Base-by-base conservation (phyloP, 176 grass and related monocot genomes). In the Lolium multiflorum region DNA sequence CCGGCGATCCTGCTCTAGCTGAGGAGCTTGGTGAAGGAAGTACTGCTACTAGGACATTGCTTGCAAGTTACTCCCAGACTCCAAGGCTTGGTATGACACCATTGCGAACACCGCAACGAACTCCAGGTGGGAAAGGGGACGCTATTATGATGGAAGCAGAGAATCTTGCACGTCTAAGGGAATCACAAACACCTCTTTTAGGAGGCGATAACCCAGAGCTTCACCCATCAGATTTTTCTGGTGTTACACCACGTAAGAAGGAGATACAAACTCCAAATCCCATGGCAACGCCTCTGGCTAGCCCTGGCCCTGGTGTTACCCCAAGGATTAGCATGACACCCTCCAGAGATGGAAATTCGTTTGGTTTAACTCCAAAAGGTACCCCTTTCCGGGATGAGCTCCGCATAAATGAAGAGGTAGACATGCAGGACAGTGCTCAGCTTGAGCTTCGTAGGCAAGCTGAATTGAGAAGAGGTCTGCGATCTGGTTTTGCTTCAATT, bases 81-180 rank as follows among this genome's bases (percentile, higher is more conserved):
- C 93, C 92, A 81, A 98, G 89, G 78, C 71, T 86, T 83, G 91
- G 92, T 68, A 91, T 96, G 79, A 95, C 89, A 71, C 95, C 95
- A 51, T 80, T 91, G 89, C 82, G 93, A 49, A 95, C 93, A 17
- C 93, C 89, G 6, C 95, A 98, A 75, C 87, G 95, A 89, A 98
- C 95, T 46, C 89, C 89, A 59, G 80, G 78, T 83, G 95, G 95
- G 56, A 98, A 98, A 82, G 93, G 95, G 74, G 95, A 98, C 20
- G 87, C 93, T 86, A 93, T 98, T 85, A 98, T 98, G 95, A 98
- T 98, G 95, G 95, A 98, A 81, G 95, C 95, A 76, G 95, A 98
- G 83, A 95, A 98, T 87, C 91, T 95, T 78, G 95, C 95, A 64
- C 89, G 93, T 49, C 69, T 98, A 71, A 92, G 95, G 83, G 93